Evolutionary conservation across 805 yeast genomes (phyloP).

Genomic region (Geotrichum ghanense): DNA sequence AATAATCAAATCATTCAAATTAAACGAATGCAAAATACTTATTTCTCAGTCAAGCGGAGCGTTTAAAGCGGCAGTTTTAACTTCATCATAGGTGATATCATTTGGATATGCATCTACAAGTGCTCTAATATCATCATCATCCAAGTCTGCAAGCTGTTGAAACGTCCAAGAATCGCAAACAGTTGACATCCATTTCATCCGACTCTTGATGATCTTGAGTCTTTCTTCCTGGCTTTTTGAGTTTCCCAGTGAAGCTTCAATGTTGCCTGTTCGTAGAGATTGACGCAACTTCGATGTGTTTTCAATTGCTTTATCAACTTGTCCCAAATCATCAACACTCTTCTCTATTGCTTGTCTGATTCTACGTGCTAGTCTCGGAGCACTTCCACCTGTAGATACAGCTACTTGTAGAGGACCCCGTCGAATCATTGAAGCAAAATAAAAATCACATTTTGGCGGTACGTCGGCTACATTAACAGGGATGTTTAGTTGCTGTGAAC

Average conservation of each 20-base stretch:
- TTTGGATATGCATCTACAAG: slow-evolving; percentile 28
- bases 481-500: slow-evolving; percentile 31
- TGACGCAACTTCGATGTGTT: slow-evolving; percentile 48
- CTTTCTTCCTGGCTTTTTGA: slow-evolving; percentile 19
- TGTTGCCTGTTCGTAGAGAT: slow-evolving; percentile 39
- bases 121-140: slow-evolving; percentile 19
- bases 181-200: slow-evolving; percentile 63
- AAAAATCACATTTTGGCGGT: slow-evolving; percentile 75
- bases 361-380: slow-evolving; percentile 61
- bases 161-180: slow-evolving; percentile 51
- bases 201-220: slow-evolving; percentile 31
- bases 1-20: too few species aligned
- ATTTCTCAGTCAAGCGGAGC: background rate
- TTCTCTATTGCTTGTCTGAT: slow-evolving; percentile 45
- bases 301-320: slow-evolving; percentile 44
- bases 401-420: slow-evolving; percentile 65
- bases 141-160: slow-evolving; percentile 43
- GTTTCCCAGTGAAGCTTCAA: slow-evolving; percentile 18
- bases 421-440: slow-evolving; percentile 69
- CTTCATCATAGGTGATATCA: slow-evolving; percentile 2
- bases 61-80: background rate
- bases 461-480: slow-evolving; percentile 76
- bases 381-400: slow-evolving; percentile 75
- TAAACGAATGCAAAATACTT: too few species aligned
- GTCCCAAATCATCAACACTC: slow-evolving; percentile 27